These are phyloP conservation scores for Friedmanniomyces simplex DNA, from an alignment of 495 filamentous ascomycete species.

Conservation along the genomic window DNA sequence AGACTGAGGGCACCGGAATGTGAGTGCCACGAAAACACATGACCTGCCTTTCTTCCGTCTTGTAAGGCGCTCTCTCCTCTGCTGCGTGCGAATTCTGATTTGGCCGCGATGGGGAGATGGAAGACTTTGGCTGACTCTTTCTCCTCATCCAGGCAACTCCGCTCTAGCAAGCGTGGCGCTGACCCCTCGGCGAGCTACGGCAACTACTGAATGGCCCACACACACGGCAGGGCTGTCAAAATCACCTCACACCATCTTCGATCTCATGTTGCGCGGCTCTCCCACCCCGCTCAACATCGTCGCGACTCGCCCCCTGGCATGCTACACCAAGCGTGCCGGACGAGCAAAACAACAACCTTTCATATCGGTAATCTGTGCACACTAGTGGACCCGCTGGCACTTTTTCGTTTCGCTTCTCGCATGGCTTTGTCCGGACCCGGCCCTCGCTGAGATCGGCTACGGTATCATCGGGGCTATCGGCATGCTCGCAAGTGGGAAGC, in stretches of 20 bases:
- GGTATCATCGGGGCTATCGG: no score
- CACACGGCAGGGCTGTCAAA: constrained; percentile 18
- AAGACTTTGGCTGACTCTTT: constrained; percentile 16
- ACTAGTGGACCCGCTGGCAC: constrained; percentile 1
- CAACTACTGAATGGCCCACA: constrained; percentile 27
- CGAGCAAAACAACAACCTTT: not conserved
- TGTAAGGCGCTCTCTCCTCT: constrained; percentile 84
- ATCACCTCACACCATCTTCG: constrained; percentile 7
- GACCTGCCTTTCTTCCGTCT: constrained; percentile 42
- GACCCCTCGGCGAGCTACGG: constrained; percentile 22
- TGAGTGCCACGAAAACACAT: constrained; percentile 54
- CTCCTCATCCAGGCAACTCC: constrained; percentile 32
- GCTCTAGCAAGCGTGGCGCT: constrained; percentile 33
- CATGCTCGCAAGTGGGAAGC: not conserved
- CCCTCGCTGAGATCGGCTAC: no score
- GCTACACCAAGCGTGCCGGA: not conserved
- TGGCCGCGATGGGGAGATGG: constrained; percentile 14
- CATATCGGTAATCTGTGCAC: constrained; percentile 17
- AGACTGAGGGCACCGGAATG: constrained; percentile 86
- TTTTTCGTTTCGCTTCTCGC: constrained; percentile 11
- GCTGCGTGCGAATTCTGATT: constrained; percentile 48
- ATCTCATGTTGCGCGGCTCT: not conserved
- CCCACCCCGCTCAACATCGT: constrained; percentile 10
- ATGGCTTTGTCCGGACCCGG: not conserved
- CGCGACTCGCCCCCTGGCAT: constrained; percentile 19